These are phyloP conservation scores for Corynespora cassiicola DNA, from an alignment of 2,329 filamentous ascomycete species.

Conservation along the genomic window DNA sequence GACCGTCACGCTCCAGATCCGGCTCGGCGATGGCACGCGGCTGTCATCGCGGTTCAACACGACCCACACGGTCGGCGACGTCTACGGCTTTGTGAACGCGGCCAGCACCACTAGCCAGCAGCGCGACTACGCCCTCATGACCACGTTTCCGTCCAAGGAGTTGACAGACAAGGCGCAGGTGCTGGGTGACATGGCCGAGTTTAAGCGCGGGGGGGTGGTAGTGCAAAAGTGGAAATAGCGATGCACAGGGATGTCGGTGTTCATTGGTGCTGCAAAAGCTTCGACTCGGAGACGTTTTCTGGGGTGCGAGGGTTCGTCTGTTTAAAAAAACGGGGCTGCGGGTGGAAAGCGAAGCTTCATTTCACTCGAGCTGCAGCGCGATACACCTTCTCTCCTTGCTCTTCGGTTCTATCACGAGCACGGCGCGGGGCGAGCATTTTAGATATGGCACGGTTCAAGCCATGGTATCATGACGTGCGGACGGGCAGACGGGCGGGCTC, in stretches of 20 bases:
- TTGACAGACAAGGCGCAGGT: conserved; percentile 68
- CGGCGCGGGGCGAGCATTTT: too few relatives aligned
- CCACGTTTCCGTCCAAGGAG: conserved; percentile 84
- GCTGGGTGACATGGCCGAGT: conserved; percentile 56
- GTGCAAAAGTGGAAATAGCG: conserved; percentile 61
- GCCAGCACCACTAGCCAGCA: conserved; percentile 63
- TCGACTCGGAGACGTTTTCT: not conserved
- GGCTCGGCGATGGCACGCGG: conserved; percentile 78
- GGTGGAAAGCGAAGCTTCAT: too few relatives aligned
- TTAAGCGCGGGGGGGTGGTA: conserved; percentile 61
- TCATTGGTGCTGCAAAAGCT: conserved; percentile 12
- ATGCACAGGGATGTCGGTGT: conserved; percentile 10
- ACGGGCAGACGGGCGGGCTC: too few relatives aligned
- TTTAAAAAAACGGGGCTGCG: not conserved
- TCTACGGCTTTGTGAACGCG: conserved; percentile 77
- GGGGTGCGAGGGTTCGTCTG: not conserved
- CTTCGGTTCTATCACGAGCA: too few relatives aligned
- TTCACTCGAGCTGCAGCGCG: too few relatives aligned
- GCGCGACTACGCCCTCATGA: conserved; percentile 77
- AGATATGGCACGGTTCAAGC: too few relatives aligned
- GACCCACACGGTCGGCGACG: conserved; percentile 76
- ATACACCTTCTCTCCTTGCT: too few relatives aligned
- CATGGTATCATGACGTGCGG: too few relatives aligned
- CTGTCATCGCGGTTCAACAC: conserved; percentile 84
- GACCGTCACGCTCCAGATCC: conserved; percentile 74